Evolutionary conservation across 2,329 filamentous ascomycete species (phyloP).

Genomic region (Emergomyces orientalis): DNA sequence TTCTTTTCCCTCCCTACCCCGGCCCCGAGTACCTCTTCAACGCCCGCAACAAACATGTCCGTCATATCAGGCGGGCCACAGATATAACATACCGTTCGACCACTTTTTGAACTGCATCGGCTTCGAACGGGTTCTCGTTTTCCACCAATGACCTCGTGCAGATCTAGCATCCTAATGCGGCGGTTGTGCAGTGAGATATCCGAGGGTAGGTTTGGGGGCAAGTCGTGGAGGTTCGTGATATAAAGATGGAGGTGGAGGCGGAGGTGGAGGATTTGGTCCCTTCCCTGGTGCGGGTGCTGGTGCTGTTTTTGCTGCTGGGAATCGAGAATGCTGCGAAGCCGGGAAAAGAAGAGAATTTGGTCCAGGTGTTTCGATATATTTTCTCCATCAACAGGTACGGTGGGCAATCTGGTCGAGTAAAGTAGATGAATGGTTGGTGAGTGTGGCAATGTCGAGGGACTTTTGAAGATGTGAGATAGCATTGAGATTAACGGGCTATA

Average conservation of each 20-base stretch:
- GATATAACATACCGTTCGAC: conserved; percentile 49
- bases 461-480: conserved; percentile 49
- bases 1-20: conserved; percentile 33
- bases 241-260: conserved; percentile 31
- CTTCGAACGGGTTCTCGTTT: conserved; percentile 27
- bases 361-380: conserved; percentile 17
- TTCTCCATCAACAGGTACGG: background rate
- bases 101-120: conserved; percentile 17
- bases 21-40: conserved; percentile 31
- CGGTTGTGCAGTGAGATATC: conserved; percentile 23
- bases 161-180: conserved; percentile 31
- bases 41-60: conserved; percentile 49
- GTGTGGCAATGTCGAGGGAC: conserved; percentile 24
- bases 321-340: conserved; percentile 33
- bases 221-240: conserved; percentile 20
- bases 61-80: conserved; percentile 63
- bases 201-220: conserved; percentile 11
- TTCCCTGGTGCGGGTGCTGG: background rate
- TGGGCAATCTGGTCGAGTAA: conserved; percentile 48
- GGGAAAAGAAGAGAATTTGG: conserved; percentile 40
- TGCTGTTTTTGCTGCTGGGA: conserved; percentile 16
- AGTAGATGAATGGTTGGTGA: conserved; percentile 48
- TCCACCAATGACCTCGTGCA: conserved; percentile 24
- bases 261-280: conserved; percentile 22
- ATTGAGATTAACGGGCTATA: conserved; percentile 63